Evolutionary conservation across 352 stramenopile species (phyloP).

Genomic region (Phytophthora boehmeriae): DNA sequence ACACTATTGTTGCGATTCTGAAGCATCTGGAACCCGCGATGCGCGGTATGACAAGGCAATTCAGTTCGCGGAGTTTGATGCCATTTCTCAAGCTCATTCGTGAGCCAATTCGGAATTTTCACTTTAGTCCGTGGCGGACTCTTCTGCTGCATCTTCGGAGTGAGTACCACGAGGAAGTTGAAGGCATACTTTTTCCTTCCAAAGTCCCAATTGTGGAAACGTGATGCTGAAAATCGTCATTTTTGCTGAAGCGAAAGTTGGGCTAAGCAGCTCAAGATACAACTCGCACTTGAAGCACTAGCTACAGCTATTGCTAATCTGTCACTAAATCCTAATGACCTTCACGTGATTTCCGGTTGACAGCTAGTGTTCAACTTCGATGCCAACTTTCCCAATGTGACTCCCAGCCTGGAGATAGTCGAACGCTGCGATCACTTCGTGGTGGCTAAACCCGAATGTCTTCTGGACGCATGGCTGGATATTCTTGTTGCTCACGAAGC

Average conservation of each 20-base stretch:
- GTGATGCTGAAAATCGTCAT: too few species aligned
- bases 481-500: conserved; percentile 17
- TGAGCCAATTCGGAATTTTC: conserved; percentile 52
- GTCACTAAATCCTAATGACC: too few species aligned
- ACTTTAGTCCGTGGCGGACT: conserved; percentile 42
- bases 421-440: conserved; percentile 15
- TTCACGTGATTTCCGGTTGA: neutral
- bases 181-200: conserved; percentile 24
- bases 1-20: conserved; percentile 48
- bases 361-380: neutral
- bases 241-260: too few species aligned
- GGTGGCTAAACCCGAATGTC: conserved; percentile 16
- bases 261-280: too few species aligned
- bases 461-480: conserved; percentile 18
- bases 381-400: conserved; percentile 28
- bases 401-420: conserved; percentile 16
- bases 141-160: conserved; percentile 55
- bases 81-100: conserved; percentile 44
- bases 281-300: too few species aligned
- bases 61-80: conserved; percentile 30
- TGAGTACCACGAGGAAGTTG: conserved; percentile 53
- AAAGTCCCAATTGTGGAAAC: neutral
- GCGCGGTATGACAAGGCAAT: conserved; percentile 28
- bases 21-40: conserved; percentile 56
- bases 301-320: too few species aligned